Evolutionary conservation across 352 stramenopile genomes (phyloP).

Genomic region (Phytophthora foliorum): DNA sequence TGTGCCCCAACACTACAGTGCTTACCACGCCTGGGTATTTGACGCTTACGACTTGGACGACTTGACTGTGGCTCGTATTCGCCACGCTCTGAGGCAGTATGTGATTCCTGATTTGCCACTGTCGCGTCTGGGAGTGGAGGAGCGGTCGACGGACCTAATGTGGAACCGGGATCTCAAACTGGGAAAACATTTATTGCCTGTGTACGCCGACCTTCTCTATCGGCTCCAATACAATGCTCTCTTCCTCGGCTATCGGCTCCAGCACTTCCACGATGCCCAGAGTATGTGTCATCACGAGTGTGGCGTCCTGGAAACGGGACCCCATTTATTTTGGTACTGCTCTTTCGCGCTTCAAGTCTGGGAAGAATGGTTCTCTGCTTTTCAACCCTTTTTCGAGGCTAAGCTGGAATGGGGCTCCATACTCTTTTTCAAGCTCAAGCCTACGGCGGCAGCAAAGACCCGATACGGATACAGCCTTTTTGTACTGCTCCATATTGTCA

Average conservation of each 20-base stretch:
- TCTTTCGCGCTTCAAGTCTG: neutral
- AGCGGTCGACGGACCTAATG: neutral
- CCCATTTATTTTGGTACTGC: conserved; percentile 14
- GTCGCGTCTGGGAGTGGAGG: neutral
- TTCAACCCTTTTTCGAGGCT: neutral
- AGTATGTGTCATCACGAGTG: neutral
- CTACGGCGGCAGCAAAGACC: neutral
- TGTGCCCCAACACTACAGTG: neutral
- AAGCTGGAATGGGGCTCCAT: neutral
- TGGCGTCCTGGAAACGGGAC: neutral
- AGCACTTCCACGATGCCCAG: neutral
- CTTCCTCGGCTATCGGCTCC: conserved; percentile 5
- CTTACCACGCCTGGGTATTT: neutral
- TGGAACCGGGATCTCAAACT: conserved; percentile 1
- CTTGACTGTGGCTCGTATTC: neutral
- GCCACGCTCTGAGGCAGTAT: neutral
- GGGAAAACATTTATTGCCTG: neutral
- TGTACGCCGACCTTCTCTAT: conserved; percentile 6
- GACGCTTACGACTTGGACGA: neutral
- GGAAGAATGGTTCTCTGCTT: neutral
- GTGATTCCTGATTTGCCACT: neutral
- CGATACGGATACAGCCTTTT: conserved; percentile 8
- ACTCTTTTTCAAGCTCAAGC: conserved; percentile 2
- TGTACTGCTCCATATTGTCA: neutral
- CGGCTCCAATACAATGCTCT: conserved; percentile 11